Evolutionary conservation across 108 stramenopile genomes (phyloP), one percentile per base, ranked within the genome.

Genomic region (Pelagomonas calceolata): DNA sequence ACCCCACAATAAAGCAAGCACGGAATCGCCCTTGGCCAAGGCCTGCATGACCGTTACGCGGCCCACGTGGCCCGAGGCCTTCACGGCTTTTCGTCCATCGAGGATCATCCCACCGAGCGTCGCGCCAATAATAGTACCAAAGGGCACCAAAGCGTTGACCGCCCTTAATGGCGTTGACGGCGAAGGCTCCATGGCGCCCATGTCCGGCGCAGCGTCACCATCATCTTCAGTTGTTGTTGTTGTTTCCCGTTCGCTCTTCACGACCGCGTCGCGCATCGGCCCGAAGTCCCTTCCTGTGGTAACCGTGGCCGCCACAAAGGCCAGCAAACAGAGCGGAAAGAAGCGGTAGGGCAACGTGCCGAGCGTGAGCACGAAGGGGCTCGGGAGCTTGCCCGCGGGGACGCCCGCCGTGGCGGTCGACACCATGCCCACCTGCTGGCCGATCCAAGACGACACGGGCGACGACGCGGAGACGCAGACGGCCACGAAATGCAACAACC

Each of bases 1-100:
- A 31, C 73, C 76, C 74, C 75, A 77, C 33, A 77, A 69, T 15
- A 77, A 74, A 31, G 74, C 74, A 31, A 73, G 65, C 74, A 77
- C 69, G 75, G 70, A 72, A 32, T 77, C 76, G 66, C 76, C 39
- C 39, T 5, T 12, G 39, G 9, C 12, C 39, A 43, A 12, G 9
- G 39, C 39, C 39, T 5, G 9, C 39, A 43, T 5, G 12, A 43
- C 39, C 9, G 9, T 12, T 12, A 12, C 39, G 39, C 9, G 39
- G 66, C 69, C 31, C 72, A 66, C 75, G 70, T 35, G 33, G 75
- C 72, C 51, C 74, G 68, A 18, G 14, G 39, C 39, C 9, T 12
- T 5, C 9, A 43, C 9, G 9, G 39, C 39, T 5, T 5, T 12
- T 5, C 39, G 39, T 5, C 39, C 39, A 12, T 43, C 39, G 39